Percentiles rank a stretch among this genome's conserved stretches.
Conservation (phyloP, 2,329 filamentous ascomycete genomes). For the Penicillium sp. region DNA sequence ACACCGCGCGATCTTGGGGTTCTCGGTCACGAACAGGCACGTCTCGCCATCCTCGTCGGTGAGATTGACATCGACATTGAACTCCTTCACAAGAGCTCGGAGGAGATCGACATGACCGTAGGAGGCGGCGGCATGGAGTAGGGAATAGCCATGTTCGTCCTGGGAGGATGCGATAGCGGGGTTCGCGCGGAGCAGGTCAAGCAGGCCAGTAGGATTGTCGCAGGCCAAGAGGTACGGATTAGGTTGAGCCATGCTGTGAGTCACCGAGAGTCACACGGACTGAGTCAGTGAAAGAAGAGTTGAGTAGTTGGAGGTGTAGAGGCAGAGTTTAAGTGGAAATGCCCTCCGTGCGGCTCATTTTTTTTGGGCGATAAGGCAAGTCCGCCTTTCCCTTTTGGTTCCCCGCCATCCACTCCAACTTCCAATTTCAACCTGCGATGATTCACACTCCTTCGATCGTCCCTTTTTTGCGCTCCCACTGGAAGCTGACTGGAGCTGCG, state of each 20-base stretch:
- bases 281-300: background rate
- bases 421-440: background rate
- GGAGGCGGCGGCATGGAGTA: constrained; percentile 89
- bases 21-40: constrained; percentile 91
- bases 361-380: constrained; percentile 15
- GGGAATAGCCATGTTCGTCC: constrained; percentile 91
- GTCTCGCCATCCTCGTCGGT: constrained; percentile 92
- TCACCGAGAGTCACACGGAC: background rate
- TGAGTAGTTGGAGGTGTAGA: constrained; percentile 1
- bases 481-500: too few species aligned
- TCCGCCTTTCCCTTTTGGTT: constrained; percentile 27
- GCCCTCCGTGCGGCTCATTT: background rate
- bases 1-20: constrained; percentile 73
- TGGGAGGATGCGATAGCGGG: constrained; percentile 77
- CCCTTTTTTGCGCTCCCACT: too few species aligned
- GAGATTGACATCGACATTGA: constrained; percentile 77
- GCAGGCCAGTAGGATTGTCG: constrained; percentile 74
- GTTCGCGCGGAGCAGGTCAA: constrained; percentile 73
- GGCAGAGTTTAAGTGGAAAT: too few species aligned
- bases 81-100: constrained; percentile 73
- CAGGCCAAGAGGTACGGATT: constrained; percentile 79
- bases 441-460: background rate
- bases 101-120: constrained; percentile 87
- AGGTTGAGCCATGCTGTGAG: constrained; percentile 40
- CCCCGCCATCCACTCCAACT: constrained; percentile 17